Percentiles rank a stretch among this genome's conserved stretches.
phyloP scores from a whole-genome alignment of 2,329 filamentous ascomycete species.

The Colletotrichum musae region DNA sequence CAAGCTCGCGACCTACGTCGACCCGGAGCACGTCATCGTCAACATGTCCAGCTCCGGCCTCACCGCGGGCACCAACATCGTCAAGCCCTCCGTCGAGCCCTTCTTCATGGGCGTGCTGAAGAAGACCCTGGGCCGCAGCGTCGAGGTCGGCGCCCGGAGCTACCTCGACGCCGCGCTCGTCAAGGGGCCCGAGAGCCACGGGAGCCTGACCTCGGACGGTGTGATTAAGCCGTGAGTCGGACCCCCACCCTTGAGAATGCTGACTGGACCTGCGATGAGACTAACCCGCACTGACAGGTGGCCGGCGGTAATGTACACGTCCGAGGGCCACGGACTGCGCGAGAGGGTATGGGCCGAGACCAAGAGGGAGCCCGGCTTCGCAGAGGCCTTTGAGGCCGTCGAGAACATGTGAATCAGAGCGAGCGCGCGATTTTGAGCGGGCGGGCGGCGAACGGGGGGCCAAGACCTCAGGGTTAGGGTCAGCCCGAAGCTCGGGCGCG shows the following conservation, averaged over 20 bases:
- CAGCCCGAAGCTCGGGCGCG: no score
- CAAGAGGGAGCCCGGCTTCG: conserved; percentile 35
- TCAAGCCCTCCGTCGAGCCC: conserved; percentile 45
- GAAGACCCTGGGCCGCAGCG: conserved; percentile 47
- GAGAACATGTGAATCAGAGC: conserved; percentile 5
- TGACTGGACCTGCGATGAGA: background rate
- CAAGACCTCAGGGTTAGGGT: background rate
- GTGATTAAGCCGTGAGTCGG: conserved; percentile 60
- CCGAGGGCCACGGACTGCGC: conserved; percentile 25
- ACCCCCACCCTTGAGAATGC: background rate
- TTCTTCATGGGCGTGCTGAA: conserved; percentile 42
- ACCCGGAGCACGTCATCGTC: conserved; percentile 57
- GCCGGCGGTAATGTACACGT: conserved; percentile 37
- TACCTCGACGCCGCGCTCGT: conserved; percentile 61
- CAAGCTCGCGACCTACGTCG: conserved; percentile 55
- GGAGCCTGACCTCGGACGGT: conserved; percentile 63
- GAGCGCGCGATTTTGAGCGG: no score
- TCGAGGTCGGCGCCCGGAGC: conserved; percentile 57
- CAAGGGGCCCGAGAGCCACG: conserved; percentile 64
- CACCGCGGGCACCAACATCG: conserved; percentile 58
- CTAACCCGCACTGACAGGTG: conserved; percentile 11
- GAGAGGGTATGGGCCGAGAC: conserved; percentile 38
- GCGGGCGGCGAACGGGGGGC: no score
- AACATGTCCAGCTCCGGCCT: conserved; percentile 64
- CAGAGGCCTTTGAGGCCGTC: conserved; percentile 31